Base-by-base conservation (phyloP, 106 monocot genomes). In the Xerophyta viscosa region DNA sequence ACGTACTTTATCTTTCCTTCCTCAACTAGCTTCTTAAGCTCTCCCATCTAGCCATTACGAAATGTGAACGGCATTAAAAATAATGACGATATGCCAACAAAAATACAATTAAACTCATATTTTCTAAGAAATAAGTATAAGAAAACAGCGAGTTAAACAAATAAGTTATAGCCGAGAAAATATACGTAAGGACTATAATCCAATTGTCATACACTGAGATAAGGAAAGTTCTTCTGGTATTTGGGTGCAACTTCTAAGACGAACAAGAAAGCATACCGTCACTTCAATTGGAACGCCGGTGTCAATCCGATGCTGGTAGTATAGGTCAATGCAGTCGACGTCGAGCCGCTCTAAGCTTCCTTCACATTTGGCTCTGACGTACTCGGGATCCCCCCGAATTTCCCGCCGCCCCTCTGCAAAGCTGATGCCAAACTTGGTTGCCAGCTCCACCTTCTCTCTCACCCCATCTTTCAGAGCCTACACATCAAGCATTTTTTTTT, bases 1-100 rank as follows among this genome's bases (percentile, higher is more conserved):
- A 76, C 31, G 47, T 82, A 76, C 49, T 76, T 72, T 30, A 82
- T 76, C 52, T 82, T 82, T 20, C 81, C 76, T 57, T 72, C 81
- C 41, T 72, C 72, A 23, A 68, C 71, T 1, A 82, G 59, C 28
- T 82, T 82, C 65, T 82, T 76, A 3, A 82, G 67, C 42, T 82
- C 76, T 53, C 81, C 76, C 27, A 76, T 64, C 81, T 81, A 24
- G 10, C 8, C 2, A 30, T 39, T 39, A 39, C n/a, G n/a, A n/a
- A n/a, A n/a, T n/a, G n/a, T n/a, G n/a, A n/a, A n/a, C n/a, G n/a
- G n/a, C n/a, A n/a, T n/a, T n/a, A n/a, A n/a, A n/a, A n/a, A n/a
- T n/a, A n/a, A n/a, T n/a, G n/a, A n/a, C n/a, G n/a, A n/a, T n/a
- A n/a, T n/a, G n/a, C n/a, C n/a, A n/a, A n/a, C n/a, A n/a, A n/a